Percentiles rank a stretch among this genome's conserved stretches.
These are phyloP conservation scores for Mycosarcoma maydis DNA, from an alignment of 1,284 basidiomycete genomes.

Conservation along the genomic window DNA sequence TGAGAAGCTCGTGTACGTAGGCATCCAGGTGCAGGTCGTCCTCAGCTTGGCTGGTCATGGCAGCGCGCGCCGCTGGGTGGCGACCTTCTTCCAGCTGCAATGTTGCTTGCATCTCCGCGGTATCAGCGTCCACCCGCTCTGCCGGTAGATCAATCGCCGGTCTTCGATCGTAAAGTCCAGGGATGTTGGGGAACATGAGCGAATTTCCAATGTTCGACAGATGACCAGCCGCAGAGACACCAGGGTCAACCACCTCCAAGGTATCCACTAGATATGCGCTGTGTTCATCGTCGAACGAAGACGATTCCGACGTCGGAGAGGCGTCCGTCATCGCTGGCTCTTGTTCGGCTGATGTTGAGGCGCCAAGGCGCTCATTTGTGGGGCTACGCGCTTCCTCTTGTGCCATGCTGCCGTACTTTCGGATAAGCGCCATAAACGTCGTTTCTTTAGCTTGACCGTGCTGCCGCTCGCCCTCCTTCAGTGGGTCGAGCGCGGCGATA, in stretches of 20 bases:
- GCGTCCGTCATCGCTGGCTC: background rate
- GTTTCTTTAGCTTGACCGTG: slow-evolving; percentile 36
- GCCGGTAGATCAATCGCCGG: slow-evolving; percentile 73
- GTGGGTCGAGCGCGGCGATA: slow-evolving; percentile 40
- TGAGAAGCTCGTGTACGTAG: slow-evolving; percentile 40
- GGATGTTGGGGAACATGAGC: slow-evolving; percentile 73
- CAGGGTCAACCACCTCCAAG: slow-evolving; percentile 78
- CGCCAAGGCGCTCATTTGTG: background rate
- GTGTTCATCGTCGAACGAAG: slow-evolving; percentile 36
- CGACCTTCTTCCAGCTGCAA: slow-evolving; percentile 33
- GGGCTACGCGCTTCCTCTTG: slow-evolving; percentile 6
- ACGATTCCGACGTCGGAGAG: background rate
- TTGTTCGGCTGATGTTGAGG: background rate
- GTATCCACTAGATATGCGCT: slow-evolving; percentile 42
- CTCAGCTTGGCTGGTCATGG: too few species aligned
- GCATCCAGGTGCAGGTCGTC: slow-evolving; percentile 46
- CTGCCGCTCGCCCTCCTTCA: slow-evolving; percentile 24
- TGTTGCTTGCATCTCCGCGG: slow-evolving; percentile 19
- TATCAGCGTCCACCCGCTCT: slow-evolving; percentile 19
- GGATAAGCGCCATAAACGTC: slow-evolving; percentile 38
- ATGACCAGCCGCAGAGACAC: slow-evolving; percentile 76
- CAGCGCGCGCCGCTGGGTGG: background rate
- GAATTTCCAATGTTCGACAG: slow-evolving; percentile 80
- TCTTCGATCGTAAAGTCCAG: slow-evolving; percentile 74
- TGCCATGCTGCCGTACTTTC: slow-evolving; percentile 33